Evolutionary conservation across 2,329 filamentous ascomycete species (phyloP).

Genomic region (Ophiostoma triangulosporum): DNA sequence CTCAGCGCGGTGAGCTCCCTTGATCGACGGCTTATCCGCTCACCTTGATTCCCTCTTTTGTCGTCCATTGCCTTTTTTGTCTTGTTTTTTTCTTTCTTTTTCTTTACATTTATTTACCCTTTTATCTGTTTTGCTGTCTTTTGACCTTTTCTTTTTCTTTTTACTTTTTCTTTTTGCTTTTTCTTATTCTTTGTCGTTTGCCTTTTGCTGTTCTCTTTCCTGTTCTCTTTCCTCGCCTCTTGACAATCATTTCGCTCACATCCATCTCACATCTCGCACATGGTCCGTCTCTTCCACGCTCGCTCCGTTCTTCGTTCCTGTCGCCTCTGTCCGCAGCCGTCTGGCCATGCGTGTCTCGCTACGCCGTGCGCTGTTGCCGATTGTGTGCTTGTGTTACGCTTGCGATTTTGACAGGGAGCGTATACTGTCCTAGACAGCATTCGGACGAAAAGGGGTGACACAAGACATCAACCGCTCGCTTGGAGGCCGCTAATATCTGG

Average conservation of each 20-base stretch:
- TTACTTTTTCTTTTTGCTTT: not conserved
- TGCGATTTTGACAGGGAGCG: not conserved
- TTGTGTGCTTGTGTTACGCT: not conserved
- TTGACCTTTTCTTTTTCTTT: no score
- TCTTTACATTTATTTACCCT: not conserved
- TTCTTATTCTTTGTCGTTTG: not conserved
- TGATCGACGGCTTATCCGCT: no score
- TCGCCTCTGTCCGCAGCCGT: no score
- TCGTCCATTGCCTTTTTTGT: not conserved
- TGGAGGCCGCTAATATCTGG: constrained; percentile 8
- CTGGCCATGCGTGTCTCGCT: not conserved
- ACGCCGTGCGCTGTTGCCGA: not conserved
- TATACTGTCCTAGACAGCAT: not conserved
- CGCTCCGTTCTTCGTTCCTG: not conserved
- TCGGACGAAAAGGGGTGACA: constrained; percentile 2
- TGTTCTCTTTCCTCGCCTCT: not conserved
- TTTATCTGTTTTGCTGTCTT: no score
- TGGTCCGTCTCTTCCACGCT: not conserved
- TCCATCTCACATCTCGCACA: not conserved
- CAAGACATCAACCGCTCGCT: constrained; percentile 10
- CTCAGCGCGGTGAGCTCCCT: no score
- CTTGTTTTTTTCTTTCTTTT: not conserved
- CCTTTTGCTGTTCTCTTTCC: not conserved
- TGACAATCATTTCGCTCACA: not conserved
- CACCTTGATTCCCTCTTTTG: no score